Percentiles rank a stretch among this genome's conserved stretches.
These are phyloP conservation scores for Clavaria fumosa DNA, from an alignment of 768 basidiomycete species.

Conservation along the genomic window DNA sequence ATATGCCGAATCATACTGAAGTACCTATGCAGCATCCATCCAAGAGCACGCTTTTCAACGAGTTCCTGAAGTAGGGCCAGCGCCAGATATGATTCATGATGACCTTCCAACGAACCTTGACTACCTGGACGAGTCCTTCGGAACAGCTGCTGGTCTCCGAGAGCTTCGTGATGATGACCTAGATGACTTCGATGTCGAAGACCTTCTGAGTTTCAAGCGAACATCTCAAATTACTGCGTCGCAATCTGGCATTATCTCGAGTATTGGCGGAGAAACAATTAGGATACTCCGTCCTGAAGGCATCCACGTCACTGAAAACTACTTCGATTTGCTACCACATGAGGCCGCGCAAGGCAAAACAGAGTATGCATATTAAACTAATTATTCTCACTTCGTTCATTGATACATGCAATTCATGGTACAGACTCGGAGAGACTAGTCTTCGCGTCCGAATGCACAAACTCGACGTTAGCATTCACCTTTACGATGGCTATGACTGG, in stretches of 20 bases:
- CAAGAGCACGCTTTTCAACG: slow-evolving; percentile 72
- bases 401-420: too few species aligned
- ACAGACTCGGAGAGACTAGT: slow-evolving; percentile 30
- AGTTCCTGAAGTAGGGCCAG: slow-evolving; percentile 59
- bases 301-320: slow-evolving; percentile 56
- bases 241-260: slow-evolving; percentile 34
- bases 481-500: slow-evolving; percentile 98
- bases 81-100: slow-evolving; percentile 81
- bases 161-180: slow-evolving; percentile 60
- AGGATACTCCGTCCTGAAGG: slow-evolving; percentile 51
- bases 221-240: slow-evolving; percentile 13
- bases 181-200: slow-evolving; percentile 43
- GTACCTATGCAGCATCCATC: slow-evolving; percentile 37
- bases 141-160: slow-evolving; percentile 59
- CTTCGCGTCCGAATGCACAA: slow-evolving; percentile 42
- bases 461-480: slow-evolving; percentile 47
- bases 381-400: too few species aligned
- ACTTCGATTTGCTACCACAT: slow-evolving; percentile 51
- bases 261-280: slow-evolving; percentile 74
- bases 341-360: slow-evolving; percentile 30
- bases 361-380: too few species aligned
- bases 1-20: background rate
- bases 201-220: slow-evolving; percentile 14
- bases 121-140: slow-evolving; percentile 75
- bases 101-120: slow-evolving; percentile 82